A percentile compares a stretch with the other conserved stretches of the same genome.
phyloP scores from a whole-genome alignment of 2,329 filamentous ascomycete species.

The Cladosporium oxysporum region DNA sequence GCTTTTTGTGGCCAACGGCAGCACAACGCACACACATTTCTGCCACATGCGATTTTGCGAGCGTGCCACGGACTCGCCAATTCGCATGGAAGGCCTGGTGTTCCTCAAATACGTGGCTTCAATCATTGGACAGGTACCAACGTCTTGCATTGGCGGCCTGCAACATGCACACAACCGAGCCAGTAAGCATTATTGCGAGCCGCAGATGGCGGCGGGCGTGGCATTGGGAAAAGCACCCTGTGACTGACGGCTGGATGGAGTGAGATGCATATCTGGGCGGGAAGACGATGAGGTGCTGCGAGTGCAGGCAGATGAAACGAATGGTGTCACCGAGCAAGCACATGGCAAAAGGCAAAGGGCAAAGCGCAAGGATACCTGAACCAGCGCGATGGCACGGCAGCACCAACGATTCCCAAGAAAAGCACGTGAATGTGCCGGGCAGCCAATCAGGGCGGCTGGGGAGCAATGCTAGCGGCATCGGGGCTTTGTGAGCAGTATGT shows the following conservation, averaged over 20 bases:
- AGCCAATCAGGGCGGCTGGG: background rate
- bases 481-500: background rate
- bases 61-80: background rate
- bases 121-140: constrained; percentile 12
- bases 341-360: constrained; percentile 2
- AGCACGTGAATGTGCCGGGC: constrained; percentile 9
- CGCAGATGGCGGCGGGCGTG: background rate
- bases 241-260: constrained; percentile 2
- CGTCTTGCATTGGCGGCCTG: constrained; percentile 15
- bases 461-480: constrained; percentile 7
- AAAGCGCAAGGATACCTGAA: background rate
- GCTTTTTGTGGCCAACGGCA: constrained; percentile 1
- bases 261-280: background rate
- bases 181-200: constrained; percentile 5
- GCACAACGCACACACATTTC: background rate
- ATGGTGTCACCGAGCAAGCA: background rate
- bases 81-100: background rate
- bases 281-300: background rate
- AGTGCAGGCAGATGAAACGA: constrained; percentile 6
- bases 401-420: constrained; percentile 1
- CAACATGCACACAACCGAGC: constrained; percentile 8
- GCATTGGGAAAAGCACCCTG: background rate
- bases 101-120: constrained; percentile 15
- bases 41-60: background rate
- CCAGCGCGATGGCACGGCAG: background rate